Conservation (phyloP, 257 asterid genomes). For the Solanum commersonii region DNA sequence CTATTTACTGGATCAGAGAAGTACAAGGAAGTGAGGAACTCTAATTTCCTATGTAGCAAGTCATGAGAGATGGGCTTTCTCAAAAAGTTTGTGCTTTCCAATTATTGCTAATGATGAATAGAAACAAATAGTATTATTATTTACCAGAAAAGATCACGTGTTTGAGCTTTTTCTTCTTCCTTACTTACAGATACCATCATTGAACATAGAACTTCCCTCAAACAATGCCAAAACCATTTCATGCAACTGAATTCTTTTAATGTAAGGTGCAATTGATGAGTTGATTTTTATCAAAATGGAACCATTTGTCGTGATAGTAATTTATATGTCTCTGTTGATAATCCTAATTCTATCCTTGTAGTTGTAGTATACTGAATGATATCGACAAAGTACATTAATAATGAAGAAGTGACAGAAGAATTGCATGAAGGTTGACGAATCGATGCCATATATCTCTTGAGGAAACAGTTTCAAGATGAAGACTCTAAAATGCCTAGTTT, state of each 20-base stretch:
- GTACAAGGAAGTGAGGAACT: background rate
- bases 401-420: background rate
- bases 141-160: background rate
- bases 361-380: background rate
- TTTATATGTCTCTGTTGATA: background rate
- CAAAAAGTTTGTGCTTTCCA: background rate
- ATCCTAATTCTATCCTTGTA: background rate
- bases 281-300: background rate
- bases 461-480: background rate
- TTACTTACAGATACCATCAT: background rate
- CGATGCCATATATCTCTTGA: background rate
- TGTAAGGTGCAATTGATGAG: background rate
- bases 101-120: background rate
- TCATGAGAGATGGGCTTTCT: background rate
- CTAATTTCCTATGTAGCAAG: background rate
- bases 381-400: background rate
- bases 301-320: background rate
- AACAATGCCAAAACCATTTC: background rate
- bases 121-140: background rate
- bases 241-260: background rate
- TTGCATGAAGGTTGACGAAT: background rate
- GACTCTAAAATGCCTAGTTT: background rate
- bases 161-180: background rate
- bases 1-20: background rate
- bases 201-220: background rate